Evolutionary conservation across 352 stramenopile species (phyloP).

Genomic region (Peronospora belbahrii): DNA sequence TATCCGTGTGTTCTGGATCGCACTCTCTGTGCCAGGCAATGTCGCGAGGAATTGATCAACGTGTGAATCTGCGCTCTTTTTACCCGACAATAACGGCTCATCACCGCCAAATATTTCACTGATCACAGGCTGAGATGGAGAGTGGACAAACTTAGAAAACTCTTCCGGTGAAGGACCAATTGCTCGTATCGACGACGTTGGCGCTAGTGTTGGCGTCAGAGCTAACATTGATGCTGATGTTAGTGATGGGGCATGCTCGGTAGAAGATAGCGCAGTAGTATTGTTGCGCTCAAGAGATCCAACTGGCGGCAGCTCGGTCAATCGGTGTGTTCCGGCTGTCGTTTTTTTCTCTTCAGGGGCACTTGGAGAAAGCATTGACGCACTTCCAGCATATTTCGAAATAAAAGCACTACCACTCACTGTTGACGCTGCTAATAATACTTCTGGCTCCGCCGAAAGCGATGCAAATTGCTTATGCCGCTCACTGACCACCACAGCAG

Average conservation of each 20-base stretch:
- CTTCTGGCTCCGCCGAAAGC: slow-evolving; percentile 48
- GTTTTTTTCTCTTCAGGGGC: slow-evolving; percentile 44
- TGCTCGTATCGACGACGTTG: not conserved
- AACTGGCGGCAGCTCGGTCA: slow-evolving; percentile 27
- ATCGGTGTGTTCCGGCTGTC: slow-evolving; percentile 32
- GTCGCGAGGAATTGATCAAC: slow-evolving; percentile 73
- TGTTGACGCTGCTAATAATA: slow-evolving; percentile 32
- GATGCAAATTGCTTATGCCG: slow-evolving; percentile 46
- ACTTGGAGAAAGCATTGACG: slow-evolving; percentile 5
- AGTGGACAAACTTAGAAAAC: slow-evolving; percentile 5
- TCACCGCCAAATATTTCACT: slow-evolving; percentile 26
- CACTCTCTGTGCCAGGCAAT: slow-evolving; percentile 86
- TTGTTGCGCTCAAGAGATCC: slow-evolving; percentile 14
- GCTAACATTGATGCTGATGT: not conserved
- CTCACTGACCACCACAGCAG: slow-evolving; percentile 22
- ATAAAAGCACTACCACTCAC: slow-evolving; percentile 10
- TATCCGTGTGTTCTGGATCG: slow-evolving; percentile 86
- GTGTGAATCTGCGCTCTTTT: slow-evolving; percentile 27
- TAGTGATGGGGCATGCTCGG: not conserved
- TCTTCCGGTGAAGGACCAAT: slow-evolving; percentile 1
- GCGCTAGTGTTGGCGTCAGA: not conserved
- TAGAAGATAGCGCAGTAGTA: slow-evolving; percentile 10
- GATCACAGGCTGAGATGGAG: slow-evolving; percentile 21
- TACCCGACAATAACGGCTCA: slow-evolving; percentile 49
- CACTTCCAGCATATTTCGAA: slow-evolving; percentile 12